These are phyloP conservation scores for Pseudofabraea citricarpa DNA, from an alignment of 2,329 filamentous ascomycete genomes.

Conservation along the genomic window DNA sequence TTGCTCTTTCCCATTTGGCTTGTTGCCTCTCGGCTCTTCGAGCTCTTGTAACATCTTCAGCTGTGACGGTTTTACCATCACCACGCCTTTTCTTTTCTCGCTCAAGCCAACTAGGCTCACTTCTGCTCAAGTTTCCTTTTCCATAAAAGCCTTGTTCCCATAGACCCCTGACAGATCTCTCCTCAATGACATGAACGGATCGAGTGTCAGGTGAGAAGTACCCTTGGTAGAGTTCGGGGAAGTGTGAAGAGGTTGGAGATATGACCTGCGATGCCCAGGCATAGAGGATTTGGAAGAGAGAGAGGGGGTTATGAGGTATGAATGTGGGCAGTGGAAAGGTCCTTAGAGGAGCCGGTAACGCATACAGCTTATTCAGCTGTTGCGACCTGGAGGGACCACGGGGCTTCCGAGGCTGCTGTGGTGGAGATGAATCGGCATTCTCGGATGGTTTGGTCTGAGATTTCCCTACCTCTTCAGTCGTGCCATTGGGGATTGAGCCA, in stretches of 20 bases:
- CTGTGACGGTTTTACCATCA: slow-evolving; percentile 60
- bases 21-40: slow-evolving; percentile 76
- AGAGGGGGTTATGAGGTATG: slow-evolving; percentile 89
- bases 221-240: slow-evolving; percentile 61
- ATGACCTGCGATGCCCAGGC: slow-evolving; percentile 72
- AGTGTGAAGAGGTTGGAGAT: slow-evolving; percentile 58
- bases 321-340: slow-evolving; percentile 82
- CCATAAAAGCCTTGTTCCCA: slow-evolving; percentile 99
- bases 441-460: background rate
- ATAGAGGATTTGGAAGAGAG: slow-evolving; percentile 73
- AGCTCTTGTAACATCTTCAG: slow-evolving; percentile 73
- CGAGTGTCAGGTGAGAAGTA: slow-evolving; percentile 78
- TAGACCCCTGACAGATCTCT: slow-evolving; percentile 68
- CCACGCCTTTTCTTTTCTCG: slow-evolving; percentile 72
- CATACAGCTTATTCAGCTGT: slow-evolving; percentile 69
- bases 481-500: no score
- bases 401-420: slow-evolving; percentile 13
- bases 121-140: slow-evolving; percentile 87
- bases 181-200: slow-evolving; percentile 79
- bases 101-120: slow-evolving; percentile 90
- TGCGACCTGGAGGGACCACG: slow-evolving; percentile 28
- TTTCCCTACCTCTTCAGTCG: no score
- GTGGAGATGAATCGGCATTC: background rate
- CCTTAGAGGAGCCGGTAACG: slow-evolving; percentile 72
- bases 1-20: slow-evolving; percentile 89